Evolutionary conservation across 257 asterid genomes (phyloP), one percentile per base, ranked within the genome.

Genomic region (Nicotiana knightiana): DNA sequence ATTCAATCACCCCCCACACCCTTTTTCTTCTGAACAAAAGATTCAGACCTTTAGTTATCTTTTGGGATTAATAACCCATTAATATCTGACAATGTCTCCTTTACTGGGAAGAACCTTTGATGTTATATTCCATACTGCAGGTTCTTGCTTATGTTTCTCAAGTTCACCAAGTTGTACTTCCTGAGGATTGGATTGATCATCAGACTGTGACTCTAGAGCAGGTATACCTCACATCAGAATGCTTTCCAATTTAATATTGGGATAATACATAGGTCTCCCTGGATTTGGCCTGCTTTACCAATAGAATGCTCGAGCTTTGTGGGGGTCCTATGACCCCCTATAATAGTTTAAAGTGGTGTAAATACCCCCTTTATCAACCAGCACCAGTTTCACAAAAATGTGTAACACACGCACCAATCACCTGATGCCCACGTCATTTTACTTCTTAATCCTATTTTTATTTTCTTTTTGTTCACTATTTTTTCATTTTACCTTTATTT

Each of bases 141-240:
- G 88, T 96, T 90, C 86, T 96, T 85, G 98, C 98, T 82, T 96
- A 96, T 84, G 98, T 96, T 82, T 96, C 99, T 73, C 99, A 96
- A 91, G 99, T 85, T 55, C 98, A 94, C 88, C 92, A 84, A 8
- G 95, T 96, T 86, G 89, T 90, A 83, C 97, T 96, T 83, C 96
- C 99, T 32, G 97, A 91, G 46, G 88, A 90, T 83, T 86, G 87
- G 77, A 89, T 96, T 75, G 95, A 96, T 85, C 91, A 87, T 83
- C 94, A 90, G 67, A 89, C 90, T 26, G 58, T 96, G 89, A 86
- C 90, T 71, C 94, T 92, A 80, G 97, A 93, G 81, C 90, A 93
- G 99, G 99, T 93, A 89, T 28, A 24, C 51, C 11, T 66, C 48
- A 26, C 26, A 57, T 35, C 68, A 81, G 82, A 55, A 55, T 81